Evolutionary conservation across 768 basidiomycete species (phyloP), one percentile per base, ranked within the genome.

Genomic region (Hydnomerulius pinastri): DNA sequence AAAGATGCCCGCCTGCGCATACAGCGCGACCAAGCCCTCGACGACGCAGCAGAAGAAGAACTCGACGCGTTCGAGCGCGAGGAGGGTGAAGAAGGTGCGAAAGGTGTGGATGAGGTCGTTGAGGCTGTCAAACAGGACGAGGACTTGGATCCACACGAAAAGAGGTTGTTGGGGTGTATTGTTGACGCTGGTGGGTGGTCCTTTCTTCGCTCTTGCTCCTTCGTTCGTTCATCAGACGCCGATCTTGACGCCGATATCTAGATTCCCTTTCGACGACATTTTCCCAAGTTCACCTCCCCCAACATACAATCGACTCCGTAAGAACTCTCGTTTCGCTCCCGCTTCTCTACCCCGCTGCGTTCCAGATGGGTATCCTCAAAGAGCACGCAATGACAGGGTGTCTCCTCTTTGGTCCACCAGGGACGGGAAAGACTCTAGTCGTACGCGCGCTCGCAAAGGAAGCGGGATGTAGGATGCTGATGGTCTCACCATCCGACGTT

Each of bases 401-500:
- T 57, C 79, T 98, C 43, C 72, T 98, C 18, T 96, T 96, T 66
- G 94, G 94, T 4, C 94, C 94, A 45, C 93, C 91, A 13, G 94
- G 94, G 36, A 85, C 83, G n/a, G 94, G 94, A 3, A 96, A 96
- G 70, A 95, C 93, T 0, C 73, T 95, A 13, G 79, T 93, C 9
- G 92, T 92, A 9, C 83, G 92, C 40, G 94, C 94, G 17, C 77
- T 98, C 9, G 95, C 95, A 3, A 90, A 88, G 61, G 94, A 97
- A 68, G 92, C 92, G 41, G 95, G 93, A 4, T 94, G 92, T 58
- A 79, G 92, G 43, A 98, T 98, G 94, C 71, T 98, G 62, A 82
- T 85, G 10, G 78, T 98, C 41, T 87, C 90, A 37, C 92, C 94
- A 6, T 92, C 92, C 9, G 94, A 98, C 63, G 90, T 98, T 39